Percentiles rank a stretch among this genome's conserved stretches.
phyloP scores from a whole-genome alignment of 192 early-diverging fungal genomes.

The Endogone sp. region DNA sequence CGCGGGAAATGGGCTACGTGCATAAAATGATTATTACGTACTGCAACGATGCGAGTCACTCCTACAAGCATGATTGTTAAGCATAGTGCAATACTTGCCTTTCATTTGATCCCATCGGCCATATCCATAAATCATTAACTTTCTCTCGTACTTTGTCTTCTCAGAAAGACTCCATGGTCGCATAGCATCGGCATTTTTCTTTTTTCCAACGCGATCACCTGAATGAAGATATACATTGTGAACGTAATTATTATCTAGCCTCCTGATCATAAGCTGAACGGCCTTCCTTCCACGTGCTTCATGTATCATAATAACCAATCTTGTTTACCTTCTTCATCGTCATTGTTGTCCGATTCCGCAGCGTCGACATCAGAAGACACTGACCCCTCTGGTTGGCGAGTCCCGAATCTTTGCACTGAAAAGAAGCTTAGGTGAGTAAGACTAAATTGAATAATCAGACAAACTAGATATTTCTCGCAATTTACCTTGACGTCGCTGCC shows the following conservation, averaged over 20 bases:
- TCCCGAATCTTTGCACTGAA: slow-evolving; percentile 39
- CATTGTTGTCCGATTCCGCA: slow-evolving; percentile 45
- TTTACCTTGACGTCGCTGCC: slow-evolving; percentile 56
- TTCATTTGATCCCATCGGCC: slow-evolving; percentile 63
- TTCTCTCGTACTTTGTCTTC: slow-evolving; percentile 53
- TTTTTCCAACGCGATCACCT: not conserved
- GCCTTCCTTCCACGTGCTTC: not conserved
- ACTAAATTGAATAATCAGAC: not conserved
- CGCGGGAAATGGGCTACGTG: slow-evolving; percentile 41
- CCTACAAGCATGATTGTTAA: not conserved
- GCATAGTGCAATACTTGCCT: not conserved
- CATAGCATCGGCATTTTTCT: slow-evolving; percentile 19
- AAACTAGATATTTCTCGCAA: too few species aligned
- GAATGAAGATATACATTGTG: not conserved
- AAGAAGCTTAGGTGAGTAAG: not conserved
- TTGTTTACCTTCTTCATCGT: slow-evolving; percentile 32
- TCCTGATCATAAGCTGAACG: not conserved
- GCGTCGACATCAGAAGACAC: slow-evolving; percentile 41
- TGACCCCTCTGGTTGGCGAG: slow-evolving; percentile 28
- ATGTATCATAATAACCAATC: slow-evolving; percentile 25
- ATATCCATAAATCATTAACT: slow-evolving; percentile 62
- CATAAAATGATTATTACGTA: not conserved
- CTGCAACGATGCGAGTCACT: not conserved
- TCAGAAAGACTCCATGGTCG: slow-evolving; percentile 50
- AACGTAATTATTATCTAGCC: not conserved